These are phyloP conservation scores for Xylaria sp. DNA, from an alignment of 2,329 filamentous ascomycete species.

Conservation along the genomic window DNA sequence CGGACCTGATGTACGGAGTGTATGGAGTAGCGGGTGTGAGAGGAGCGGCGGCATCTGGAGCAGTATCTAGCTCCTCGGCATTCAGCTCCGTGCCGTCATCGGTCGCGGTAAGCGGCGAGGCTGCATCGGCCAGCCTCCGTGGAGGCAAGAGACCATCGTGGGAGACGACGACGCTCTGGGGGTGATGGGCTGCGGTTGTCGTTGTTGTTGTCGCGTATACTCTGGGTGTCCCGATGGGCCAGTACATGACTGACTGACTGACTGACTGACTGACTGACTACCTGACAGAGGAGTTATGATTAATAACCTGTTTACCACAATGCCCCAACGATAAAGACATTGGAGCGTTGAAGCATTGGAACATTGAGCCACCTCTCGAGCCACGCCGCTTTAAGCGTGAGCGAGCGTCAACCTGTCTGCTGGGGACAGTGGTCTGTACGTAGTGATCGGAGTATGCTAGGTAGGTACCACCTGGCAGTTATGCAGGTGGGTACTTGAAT, in stretches of 20 bases:
- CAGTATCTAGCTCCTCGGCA: conserved; percentile 46
- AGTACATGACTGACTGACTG: conserved; percentile 74
- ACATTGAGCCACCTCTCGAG: too few species aligned
- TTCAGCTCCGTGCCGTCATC: conserved; percentile 41
- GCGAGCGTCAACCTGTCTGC: too few species aligned
- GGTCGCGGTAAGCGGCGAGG: conserved; percentile 43
- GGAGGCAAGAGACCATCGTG: conserved; percentile 68
- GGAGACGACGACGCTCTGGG: conserved; percentile 59
- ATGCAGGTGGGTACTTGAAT: too few species aligned
- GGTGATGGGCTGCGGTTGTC: conserved; percentile 63
- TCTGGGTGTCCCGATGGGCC: conserved; percentile 86
- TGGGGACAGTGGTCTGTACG: too few species aligned
- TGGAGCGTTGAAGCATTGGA: too few species aligned
- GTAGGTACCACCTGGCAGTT: too few species aligned
- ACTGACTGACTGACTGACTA: conserved; percentile 53
- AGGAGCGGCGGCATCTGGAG: conserved; percentile 51
- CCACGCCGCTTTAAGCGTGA: too few species aligned
- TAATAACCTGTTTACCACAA: too few species aligned
- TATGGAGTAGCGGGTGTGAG: conserved; percentile 63
- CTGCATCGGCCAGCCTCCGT: conserved; percentile 51
- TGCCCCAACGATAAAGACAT: too few species aligned
- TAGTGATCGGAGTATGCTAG: too few species aligned
- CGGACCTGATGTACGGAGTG: conserved; percentile 68
- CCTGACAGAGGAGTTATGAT: too few species aligned
- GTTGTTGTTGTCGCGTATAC: conserved; percentile 76